A percentile compares a stretch with the other conserved stretches of the same genome.
phyloP scores from a whole-genome alignment of 768 basidiomycete species.

The Boletus vermiculosoides region DNA sequence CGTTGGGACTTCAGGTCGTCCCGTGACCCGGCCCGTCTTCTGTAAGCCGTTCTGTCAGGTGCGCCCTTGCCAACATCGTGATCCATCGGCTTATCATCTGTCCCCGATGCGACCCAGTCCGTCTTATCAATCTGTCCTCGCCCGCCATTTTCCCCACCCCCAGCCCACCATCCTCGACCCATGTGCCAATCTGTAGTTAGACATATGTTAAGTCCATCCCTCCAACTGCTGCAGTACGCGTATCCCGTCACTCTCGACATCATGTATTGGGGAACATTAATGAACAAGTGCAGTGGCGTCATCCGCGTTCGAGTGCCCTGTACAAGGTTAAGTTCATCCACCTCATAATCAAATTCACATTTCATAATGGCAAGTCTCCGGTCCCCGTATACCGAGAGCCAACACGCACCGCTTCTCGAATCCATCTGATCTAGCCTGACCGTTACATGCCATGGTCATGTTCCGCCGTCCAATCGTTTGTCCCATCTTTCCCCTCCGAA shows the following conservation, averaged over 20 bases:
- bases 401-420: slow-evolving; percentile 31
- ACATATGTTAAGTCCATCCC: slow-evolving; percentile 15
- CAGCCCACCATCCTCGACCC: slow-evolving; percentile 12
- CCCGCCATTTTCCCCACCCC: slow-evolving; percentile 10
- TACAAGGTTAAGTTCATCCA: slow-evolving; percentile 39
- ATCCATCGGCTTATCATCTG: slow-evolving; percentile 24
- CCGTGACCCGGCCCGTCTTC: slow-evolving; percentile 49
- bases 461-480: slow-evolving; percentile 34
- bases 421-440: slow-evolving; percentile 26
- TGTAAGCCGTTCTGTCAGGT: slow-evolving; percentile 21
- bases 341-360: slow-evolving; percentile 44
- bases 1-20: slow-evolving; percentile 86
- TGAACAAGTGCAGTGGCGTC: slow-evolving; percentile 33
- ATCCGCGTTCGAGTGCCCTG: slow-evolving; percentile 30
- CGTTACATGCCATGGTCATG: slow-evolving; percentile 22
- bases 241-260: slow-evolving; percentile 28
- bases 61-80: slow-evolving; percentile 22
- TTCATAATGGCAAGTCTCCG: slow-evolving; percentile 37
- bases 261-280: slow-evolving; percentile 35
- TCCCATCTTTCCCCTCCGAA: slow-evolving; percentile 51
- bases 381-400: slow-evolving; percentile 30
- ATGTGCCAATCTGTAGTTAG: slow-evolving; percentile 30
- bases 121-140: slow-evolving; percentile 28
- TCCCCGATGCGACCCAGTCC: slow-evolving; percentile 5
- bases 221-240: slow-evolving; percentile 18